Conservation (phyloP, 2,329 filamentous ascomycete species). For the Penicillium rolfsii region DNA sequence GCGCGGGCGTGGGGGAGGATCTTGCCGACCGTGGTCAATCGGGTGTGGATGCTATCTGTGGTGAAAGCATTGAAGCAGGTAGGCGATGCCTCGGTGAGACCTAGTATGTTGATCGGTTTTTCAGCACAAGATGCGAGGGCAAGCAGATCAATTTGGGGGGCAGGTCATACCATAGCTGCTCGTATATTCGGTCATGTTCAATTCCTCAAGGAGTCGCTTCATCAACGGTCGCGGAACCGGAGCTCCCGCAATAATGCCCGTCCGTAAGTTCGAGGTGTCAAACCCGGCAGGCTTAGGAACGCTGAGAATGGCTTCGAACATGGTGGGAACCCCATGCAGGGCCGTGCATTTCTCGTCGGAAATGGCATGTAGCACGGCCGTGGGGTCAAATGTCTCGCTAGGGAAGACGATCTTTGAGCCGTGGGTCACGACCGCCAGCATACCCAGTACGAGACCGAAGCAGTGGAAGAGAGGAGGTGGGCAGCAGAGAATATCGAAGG, state of each 20-base stretch:
- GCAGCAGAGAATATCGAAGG: slow-evolving; percentile 73
- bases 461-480: slow-evolving; percentile 85
- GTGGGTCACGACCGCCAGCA: slow-evolving; percentile 73
- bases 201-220: slow-evolving; percentile 68
- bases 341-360: slow-evolving; percentile 71
- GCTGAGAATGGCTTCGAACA: slow-evolving; percentile 71
- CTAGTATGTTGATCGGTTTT: slow-evolving; percentile 18
- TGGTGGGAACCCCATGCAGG: slow-evolving; percentile 79
- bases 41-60: slow-evolving; percentile 67
- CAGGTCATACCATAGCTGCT: slow-evolving; percentile 58
- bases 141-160: neutral
- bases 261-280: slow-evolving; percentile 62
- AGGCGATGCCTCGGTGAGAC: slow-evolving; percentile 76
- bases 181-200: slow-evolving; percentile 76
- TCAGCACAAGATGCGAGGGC: neutral
- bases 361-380: slow-evolving; percentile 68
- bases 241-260: slow-evolving; percentile 77
- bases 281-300: slow-evolving; percentile 54
- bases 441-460: slow-evolving; percentile 77
- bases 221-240: slow-evolving; percentile 76
- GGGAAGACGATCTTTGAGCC: slow-evolving; percentile 78
- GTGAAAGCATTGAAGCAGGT: slow-evolving; percentile 82
- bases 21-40: slow-evolving; percentile 73
- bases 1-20: slow-evolving; percentile 75
- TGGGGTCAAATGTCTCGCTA: slow-evolving; percentile 71